These are phyloP conservation scores for Papiliotrema nemorosa DNA, from an alignment of 1,284 basidiomycete genomes.

Conservation along the genomic window DNA sequence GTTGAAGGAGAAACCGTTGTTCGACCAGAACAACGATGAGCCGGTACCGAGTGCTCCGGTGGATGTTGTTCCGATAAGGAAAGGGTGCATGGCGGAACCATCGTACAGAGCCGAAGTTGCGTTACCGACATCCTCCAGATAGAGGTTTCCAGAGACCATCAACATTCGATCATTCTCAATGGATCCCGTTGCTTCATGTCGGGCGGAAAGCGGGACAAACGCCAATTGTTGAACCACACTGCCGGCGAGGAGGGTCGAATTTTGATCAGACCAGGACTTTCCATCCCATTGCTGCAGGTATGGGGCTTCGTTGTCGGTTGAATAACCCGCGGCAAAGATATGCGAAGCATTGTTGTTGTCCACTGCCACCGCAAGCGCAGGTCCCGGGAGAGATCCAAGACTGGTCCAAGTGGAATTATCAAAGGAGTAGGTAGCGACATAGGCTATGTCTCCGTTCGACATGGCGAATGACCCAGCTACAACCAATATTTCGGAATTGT, in stretches of 20 bases:
- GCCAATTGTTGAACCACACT: constrained; percentile 67
- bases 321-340: constrained; percentile 86
- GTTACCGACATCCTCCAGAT: constrained; percentile 66
- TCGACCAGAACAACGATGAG: constrained; percentile 76
- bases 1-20: constrained; percentile 68
- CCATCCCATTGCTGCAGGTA: constrained; percentile 85
- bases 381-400: constrained; percentile 79
- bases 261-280: constrained; percentile 63
- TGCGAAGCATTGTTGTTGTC: constrained; percentile 76
- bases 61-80: constrained; percentile 66
- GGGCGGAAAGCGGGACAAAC: constrained; percentile 81
- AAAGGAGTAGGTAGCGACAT: constrained; percentile 69
- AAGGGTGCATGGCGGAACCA: constrained; percentile 77
- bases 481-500: constrained; percentile 60
- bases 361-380: constrained; percentile 81
- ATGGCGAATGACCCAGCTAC: constrained; percentile 72
- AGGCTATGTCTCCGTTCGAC: constrained; percentile 57
- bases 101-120: constrained; percentile 84
- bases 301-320: constrained; percentile 57
- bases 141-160: constrained; percentile 78
- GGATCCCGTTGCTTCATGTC: constrained; percentile 61
- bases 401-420: constrained; percentile 68
- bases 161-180: constrained; percentile 83
- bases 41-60: constrained; percentile 70
- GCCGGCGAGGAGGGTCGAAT: constrained; percentile 42